These are phyloP conservation scores for Ilex asprella DNA, from an alignment of 257 asterid species.

Conservation along the genomic window DNA sequence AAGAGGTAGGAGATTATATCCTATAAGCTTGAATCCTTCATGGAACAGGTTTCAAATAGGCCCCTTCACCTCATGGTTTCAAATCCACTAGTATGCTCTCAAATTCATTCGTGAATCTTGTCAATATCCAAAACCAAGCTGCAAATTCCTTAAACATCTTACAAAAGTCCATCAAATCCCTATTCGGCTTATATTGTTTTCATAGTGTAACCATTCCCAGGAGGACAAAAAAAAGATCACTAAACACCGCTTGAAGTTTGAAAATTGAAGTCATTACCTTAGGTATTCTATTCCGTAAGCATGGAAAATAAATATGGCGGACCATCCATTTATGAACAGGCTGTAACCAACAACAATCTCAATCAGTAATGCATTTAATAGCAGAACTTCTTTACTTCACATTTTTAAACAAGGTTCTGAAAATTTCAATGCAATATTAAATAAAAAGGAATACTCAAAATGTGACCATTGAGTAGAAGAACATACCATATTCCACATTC, in stretches of 20 bases:
- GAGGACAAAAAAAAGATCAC: too few species aligned
- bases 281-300: slow-evolving; percentile 81
- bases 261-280: slow-evolving; percentile 41
- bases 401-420: neutral
- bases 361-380: slow-evolving; percentile 5
- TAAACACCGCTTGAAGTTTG: neutral
- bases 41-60: too few species aligned
- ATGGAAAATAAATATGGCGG: slow-evolving; percentile 91
- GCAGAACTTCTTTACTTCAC: neutral
- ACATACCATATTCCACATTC: slow-evolving; percentile 99
- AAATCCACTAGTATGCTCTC: too few species aligned
- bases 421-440: neutral
- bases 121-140: too few species aligned
- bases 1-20: too few species aligned
- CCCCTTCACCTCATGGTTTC: too few species aligned
- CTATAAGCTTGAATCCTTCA: too few species aligned
- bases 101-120: too few species aligned
- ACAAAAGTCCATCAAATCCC: too few species aligned
- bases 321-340: slow-evolving; percentile 99
- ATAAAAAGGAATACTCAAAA: neutral
- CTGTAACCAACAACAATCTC: slow-evolving; percentile 39
- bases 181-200: too few species aligned
- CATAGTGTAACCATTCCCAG: too few species aligned
- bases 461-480: neutral
- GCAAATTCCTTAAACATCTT: too few species aligned